Conservation (phyloP, 257 asterid species). For the Capsicum chinense region DNA sequence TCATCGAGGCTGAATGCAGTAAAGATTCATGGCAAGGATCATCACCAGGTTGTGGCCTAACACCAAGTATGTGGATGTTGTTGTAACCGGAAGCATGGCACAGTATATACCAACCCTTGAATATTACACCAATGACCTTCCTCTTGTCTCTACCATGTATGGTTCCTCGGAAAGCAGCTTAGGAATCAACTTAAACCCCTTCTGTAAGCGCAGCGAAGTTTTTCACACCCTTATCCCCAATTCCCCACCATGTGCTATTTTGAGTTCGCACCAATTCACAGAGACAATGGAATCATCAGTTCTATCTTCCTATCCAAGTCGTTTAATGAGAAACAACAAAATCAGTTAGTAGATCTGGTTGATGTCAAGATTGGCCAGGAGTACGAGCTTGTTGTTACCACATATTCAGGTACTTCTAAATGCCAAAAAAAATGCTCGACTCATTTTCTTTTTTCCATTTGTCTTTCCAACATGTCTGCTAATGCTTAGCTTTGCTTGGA, state of each 20-base stretch:
- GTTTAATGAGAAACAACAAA: neutral
- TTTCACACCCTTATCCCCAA: neutral
- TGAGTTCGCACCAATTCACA: neutral
- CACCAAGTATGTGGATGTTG: constrained; percentile 9
- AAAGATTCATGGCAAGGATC: constrained; percentile 21
- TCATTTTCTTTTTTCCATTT: neutral
- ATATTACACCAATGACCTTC: neutral
- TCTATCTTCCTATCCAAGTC: neutral
- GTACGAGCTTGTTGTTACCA: neutral
- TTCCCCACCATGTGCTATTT: neutral
- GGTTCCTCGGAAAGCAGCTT: neutral
- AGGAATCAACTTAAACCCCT: constrained; percentile 22
- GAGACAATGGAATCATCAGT: neutral
- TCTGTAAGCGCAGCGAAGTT: neutral
- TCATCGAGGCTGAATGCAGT: constrained; percentile 22
- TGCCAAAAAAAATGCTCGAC: neutral
- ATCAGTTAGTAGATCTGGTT: neutral
- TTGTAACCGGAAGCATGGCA: constrained; percentile 30
- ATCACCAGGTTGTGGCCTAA: neutral
- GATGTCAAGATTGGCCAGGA: constrained; percentile 28
- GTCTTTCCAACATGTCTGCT: neutral
- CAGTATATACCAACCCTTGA: constrained; percentile 25
- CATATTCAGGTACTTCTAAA: neutral
- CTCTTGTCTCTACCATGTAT: constrained; percentile 13
- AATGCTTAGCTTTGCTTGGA: neutral